These are phyloP conservation scores for Colletotrichum sidae DNA, from an alignment of 2,329 filamentous ascomycete species.

Conservation along the genomic window DNA sequence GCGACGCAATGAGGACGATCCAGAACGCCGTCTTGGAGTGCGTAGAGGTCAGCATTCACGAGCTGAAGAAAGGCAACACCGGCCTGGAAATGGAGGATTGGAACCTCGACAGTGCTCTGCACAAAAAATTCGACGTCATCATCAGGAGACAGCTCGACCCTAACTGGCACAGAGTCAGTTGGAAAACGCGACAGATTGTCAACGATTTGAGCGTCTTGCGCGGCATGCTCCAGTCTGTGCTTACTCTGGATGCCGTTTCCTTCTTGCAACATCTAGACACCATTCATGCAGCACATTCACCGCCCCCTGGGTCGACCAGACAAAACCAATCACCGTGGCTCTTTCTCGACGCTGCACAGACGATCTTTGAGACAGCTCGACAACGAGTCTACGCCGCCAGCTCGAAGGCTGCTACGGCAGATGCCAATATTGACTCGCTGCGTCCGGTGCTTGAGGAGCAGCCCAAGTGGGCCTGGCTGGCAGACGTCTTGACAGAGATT, in stretches of 20 bases:
- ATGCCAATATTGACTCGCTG: slow-evolving; percentile 69
- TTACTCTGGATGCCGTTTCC: slow-evolving; percentile 89
- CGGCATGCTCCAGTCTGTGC: slow-evolving; percentile 82
- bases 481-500: slow-evolving; percentile 94
- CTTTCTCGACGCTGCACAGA: slow-evolving; percentile 93
- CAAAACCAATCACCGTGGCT: slow-evolving; percentile 96
- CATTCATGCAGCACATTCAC: slow-evolving; percentile 89
- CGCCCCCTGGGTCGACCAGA: slow-evolving; percentile 85
- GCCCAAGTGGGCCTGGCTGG: slow-evolving; percentile 90
- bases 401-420: slow-evolving; percentile 57
- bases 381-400: slow-evolving; percentile 84
- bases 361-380: slow-evolving; percentile 91
- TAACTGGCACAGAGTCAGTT: slow-evolving; percentile 96
- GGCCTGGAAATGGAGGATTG: slow-evolving; percentile 97
- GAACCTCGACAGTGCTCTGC: slow-evolving; percentile 92
- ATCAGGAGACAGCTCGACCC: slow-evolving; percentile 92
- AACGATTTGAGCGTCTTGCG: slow-evolving; percentile 87
- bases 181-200: slow-evolving; percentile 94
- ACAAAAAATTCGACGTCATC: slow-evolving; percentile 91
- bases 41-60: slow-evolving; percentile 92
- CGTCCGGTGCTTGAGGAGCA: slow-evolving; percentile 90
- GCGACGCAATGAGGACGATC: slow-evolving; percentile 90
- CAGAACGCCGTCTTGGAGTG: slow-evolving; percentile 96
- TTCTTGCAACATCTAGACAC: slow-evolving; percentile 96
- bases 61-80: slow-evolving; percentile 90